phyloP scores from a whole-genome alignment of 164 flowering plant genomes.

The Annona squamosa region DNA sequence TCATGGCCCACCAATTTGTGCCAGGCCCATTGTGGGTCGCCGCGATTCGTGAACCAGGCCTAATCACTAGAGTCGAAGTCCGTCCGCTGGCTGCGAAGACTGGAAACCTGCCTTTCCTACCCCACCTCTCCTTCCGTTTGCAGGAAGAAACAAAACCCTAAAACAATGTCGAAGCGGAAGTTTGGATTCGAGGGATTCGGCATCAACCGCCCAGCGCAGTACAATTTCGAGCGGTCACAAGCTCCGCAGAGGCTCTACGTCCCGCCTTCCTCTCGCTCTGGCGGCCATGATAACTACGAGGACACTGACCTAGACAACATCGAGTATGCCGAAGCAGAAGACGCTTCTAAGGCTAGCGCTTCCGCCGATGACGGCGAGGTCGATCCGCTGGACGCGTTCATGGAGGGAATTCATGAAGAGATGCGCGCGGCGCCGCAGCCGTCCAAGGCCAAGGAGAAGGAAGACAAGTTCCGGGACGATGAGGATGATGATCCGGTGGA shows the following conservation, averaged over 20 bases:
- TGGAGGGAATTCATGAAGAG: conserved; percentile 93
- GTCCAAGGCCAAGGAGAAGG: conserved; percentile 50
- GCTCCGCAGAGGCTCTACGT: conserved; percentile 81
- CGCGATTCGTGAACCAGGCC: too few species aligned
- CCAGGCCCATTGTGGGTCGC: too few species aligned
- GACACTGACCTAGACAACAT: conserved; percentile 83
- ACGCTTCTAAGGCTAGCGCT: conserved; percentile 6
- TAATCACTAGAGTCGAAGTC: too few species aligned
- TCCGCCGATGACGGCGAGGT: conserved; percentile 49
- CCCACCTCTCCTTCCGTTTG: neutral
- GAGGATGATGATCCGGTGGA: conserved; percentile 92
- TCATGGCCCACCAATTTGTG: too few species aligned
- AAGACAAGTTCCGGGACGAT: conserved; percentile 48
- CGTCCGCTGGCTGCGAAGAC: too few species aligned
- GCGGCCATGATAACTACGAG: conserved; percentile 50
- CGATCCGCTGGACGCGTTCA: conserved; percentile 95
- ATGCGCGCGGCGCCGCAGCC: conserved; percentile 45
- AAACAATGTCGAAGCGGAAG: conserved; percentile 78
- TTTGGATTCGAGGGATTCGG: conserved; percentile 98
- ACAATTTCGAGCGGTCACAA: conserved; percentile 79
- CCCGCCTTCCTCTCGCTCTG: conserved; percentile 63
- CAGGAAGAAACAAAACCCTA: neutral
- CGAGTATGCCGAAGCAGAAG: conserved; percentile 52
- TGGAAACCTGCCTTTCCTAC: neutral
- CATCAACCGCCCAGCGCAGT: conserved; percentile 64